These are phyloP conservation scores for Yarrowia porcina DNA, from an alignment of 805 yeast genomes.

Conservation along the genomic window DNA sequence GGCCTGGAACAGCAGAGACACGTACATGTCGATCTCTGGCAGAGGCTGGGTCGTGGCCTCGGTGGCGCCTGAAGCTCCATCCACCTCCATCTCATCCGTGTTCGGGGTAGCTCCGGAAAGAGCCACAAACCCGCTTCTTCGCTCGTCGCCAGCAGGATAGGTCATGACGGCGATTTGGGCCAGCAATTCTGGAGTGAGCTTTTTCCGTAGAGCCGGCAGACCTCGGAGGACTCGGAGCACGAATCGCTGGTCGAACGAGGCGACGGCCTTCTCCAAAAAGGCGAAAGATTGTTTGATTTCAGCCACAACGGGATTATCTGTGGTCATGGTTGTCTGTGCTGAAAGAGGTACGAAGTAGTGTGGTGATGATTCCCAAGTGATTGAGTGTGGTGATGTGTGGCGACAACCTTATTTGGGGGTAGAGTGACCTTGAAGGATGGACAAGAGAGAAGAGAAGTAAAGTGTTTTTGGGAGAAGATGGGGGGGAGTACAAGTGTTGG, in stretches of 20 bases:
- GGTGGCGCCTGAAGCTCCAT: constrained; percentile 24
- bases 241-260: constrained; percentile 79
- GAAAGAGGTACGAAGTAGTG: background rate
- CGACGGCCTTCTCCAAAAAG: constrained; percentile 58
- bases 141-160: constrained; percentile 51
- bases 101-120: constrained; percentile 35
- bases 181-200: constrained; percentile 54
- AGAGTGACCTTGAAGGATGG: no score
- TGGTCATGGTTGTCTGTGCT: constrained; percentile 7
- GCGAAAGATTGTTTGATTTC: constrained; percentile 44
- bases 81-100: constrained; percentile 28
- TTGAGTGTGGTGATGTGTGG: constrained; percentile 18
- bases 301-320: constrained; percentile 11
- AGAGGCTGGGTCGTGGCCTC: constrained; percentile 40
- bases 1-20: constrained; percentile 75
- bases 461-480: background rate
- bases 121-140: constrained; percentile 35
- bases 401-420: constrained; percentile 7
- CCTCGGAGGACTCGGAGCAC: constrained; percentile 83
- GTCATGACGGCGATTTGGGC: constrained; percentile 50
- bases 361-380: background rate
- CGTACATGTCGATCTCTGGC: constrained; percentile 78
- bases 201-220: constrained; percentile 68
- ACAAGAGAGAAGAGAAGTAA: no score
- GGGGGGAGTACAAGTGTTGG: no score